A percentile compares a stretch with the other conserved stretches of the same genome.
phyloP scores from a whole-genome alignment of 1,284 basidiomycete genomes.

The Neotropicomus parvogracilis region DNA sequence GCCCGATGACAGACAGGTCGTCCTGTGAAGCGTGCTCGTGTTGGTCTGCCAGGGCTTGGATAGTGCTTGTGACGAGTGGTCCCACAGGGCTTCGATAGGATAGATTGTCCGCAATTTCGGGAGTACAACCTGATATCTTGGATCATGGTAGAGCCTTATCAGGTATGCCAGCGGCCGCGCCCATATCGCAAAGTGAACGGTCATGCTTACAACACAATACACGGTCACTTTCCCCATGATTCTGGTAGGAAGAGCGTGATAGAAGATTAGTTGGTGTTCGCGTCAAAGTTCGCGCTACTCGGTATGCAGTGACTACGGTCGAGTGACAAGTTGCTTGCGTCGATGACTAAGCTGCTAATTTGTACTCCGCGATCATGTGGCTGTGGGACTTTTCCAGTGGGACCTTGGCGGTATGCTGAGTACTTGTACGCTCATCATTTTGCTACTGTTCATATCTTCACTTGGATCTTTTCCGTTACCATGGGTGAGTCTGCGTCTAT shows the following conservation, averaged over 20 bases:
- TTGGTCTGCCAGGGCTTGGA: background rate
- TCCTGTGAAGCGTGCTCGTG: slow-evolving; percentile 1
- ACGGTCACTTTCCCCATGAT: background rate
- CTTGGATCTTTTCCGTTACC: slow-evolving; percentile 7
- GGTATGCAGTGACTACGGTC: no score
- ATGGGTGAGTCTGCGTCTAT: slow-evolving; percentile 23
- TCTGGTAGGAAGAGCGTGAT: background rate
- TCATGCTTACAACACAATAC: background rate
- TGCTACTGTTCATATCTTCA: slow-evolving; percentile 6
- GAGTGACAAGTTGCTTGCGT: no score
- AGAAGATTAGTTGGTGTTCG: no score
- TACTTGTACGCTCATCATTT: background rate
- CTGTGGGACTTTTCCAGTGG: slow-evolving; percentile 8
- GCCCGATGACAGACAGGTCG: background rate
- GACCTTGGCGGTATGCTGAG: background rate
- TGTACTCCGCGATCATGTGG: slow-evolving; percentile 10
- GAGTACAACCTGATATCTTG: background rate
- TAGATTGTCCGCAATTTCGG: background rate
- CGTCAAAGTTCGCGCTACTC: no score
- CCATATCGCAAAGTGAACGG: background rate
- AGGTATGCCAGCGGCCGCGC: background rate
- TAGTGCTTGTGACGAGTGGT: background rate
- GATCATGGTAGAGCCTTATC: background rate
- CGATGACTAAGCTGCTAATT: background rate
- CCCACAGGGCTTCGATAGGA: background rate